Evolutionary conservation across 164 flowering plant genomes (phyloP).

Genomic region (Annona cherimola): DNA sequence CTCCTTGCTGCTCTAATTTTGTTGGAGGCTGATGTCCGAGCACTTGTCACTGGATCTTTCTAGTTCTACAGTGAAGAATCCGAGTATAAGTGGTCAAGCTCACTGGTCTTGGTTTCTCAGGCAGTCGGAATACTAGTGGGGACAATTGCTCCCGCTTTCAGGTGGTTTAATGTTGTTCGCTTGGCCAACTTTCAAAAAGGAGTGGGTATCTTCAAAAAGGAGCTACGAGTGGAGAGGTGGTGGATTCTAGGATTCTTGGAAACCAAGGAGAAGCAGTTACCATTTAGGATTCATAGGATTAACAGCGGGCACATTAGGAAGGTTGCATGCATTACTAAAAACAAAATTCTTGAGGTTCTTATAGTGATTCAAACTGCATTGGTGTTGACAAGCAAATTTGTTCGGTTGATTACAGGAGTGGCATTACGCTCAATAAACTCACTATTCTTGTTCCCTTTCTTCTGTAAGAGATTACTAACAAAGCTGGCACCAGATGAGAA

Average conservation of each 20-base stretch:
- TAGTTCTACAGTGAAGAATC: conserved; percentile 46
- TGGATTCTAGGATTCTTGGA: conserved; percentile 26
- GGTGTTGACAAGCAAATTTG: conserved; percentile 37
- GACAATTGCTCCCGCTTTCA: conserved; percentile 3
- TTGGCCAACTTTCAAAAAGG: neutral
- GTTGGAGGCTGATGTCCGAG: conserved; percentile 38
- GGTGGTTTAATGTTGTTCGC: conserved; percentile 7
- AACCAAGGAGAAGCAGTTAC: conserved; percentile 10
- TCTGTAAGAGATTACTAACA: neutral
- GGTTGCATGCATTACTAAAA: neutral
- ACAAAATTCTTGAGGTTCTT: conserved; percentile 13
- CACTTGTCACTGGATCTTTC: conserved; percentile 26
- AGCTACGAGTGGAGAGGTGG: conserved; percentile 29
- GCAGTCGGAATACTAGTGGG: neutral
- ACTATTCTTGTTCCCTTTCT: neutral
- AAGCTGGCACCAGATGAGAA: neutral
- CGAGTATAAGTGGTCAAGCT: conserved; percentile 54
- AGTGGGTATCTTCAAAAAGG: neutral
- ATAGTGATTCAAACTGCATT: conserved; percentile 34
- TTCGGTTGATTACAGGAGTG: conserved; percentile 29
- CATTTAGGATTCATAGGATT: neutral
- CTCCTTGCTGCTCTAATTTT: conserved; percentile 35
- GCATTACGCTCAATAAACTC: conserved; percentile 16
- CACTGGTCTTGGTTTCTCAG: neutral
- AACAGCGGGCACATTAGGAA: neutral